Evolutionary conservation across 805 yeast genomes (phyloP).

Genomic region (Candida ovalis): DNA sequence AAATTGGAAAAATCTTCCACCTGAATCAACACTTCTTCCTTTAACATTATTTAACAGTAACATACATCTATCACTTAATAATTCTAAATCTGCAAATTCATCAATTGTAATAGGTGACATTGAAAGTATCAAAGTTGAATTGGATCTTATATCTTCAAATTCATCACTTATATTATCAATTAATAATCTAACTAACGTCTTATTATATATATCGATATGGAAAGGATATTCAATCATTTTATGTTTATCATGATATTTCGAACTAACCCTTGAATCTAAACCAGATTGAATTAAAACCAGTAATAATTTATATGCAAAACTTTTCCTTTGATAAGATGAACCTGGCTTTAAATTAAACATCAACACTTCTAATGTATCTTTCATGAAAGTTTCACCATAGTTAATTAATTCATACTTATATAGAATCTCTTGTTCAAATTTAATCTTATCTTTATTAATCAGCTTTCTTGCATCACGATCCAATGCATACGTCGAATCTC

Average conservation of each 20-base stretch:
- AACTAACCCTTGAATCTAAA: constrained; percentile 43
- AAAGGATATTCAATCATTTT: constrained; percentile 49
- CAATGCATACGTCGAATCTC: constrained; percentile 63
- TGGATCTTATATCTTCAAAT: constrained; percentile 70
- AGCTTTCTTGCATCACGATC: constrained; percentile 48
- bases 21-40: constrained; percentile 74
- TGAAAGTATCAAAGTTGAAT: constrained; percentile 43
- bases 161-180: constrained; percentile 63
- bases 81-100: constrained; percentile 14
- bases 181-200: constrained; percentile 42
- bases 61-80: constrained; percentile 22
- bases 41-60: constrained; percentile 36
- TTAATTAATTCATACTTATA: constrained; percentile 28
- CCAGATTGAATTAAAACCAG: constrained; percentile 49
- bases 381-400: constrained; percentile 37
- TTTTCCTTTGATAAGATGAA: constrained; percentile 49
- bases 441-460: constrained; percentile 27
- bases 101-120: constrained; percentile 38
- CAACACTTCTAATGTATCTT: constrained; percentile 20
- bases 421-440: constrained; percentile 38
- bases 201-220: constrained; percentile 38
- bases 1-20: constrained; percentile 62
- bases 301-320: constrained; percentile 47
- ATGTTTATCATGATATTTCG: constrained; percentile 34
- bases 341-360: constrained; percentile 43